A percentile compares a stretch with the other conserved stretches of the same genome.
Conservation (phyloP, 2,329 filamentous ascomycete genomes). For the Mycosphaerella sp. region DNA sequence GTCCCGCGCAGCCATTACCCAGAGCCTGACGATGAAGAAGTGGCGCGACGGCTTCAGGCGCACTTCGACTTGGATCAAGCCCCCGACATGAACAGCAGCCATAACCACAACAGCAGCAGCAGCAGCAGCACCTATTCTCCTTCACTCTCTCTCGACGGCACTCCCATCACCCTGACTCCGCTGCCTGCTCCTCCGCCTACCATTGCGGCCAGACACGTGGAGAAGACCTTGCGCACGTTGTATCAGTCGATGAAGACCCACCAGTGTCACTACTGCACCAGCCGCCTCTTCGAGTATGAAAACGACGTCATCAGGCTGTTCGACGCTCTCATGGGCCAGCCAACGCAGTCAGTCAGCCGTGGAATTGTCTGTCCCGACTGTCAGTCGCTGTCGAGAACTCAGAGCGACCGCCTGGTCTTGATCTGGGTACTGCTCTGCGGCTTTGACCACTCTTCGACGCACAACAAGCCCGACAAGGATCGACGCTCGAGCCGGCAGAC, state of each 20-base stretch:
- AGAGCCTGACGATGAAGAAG: conserved; percentile 4
- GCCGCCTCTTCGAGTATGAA: neutral
- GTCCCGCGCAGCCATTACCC: neutral
- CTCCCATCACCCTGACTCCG: too few species aligned
- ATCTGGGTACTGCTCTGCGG: conserved; percentile 37
- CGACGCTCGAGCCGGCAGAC: neutral
- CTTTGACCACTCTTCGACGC: conserved; percentile 28
- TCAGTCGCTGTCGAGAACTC: neutral
- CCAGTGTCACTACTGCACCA: neutral
- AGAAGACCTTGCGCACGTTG: neutral
- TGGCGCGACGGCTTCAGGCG: neutral
- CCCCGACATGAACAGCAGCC: neutral
- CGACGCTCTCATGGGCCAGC: neutral
- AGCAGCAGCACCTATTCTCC: neutral
- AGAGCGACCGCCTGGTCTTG: conserved; percentile 25
- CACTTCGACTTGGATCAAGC: neutral
- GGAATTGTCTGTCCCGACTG: conserved; percentile 1
- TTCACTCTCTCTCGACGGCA: neutral
- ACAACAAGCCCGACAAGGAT: conserved; percentile 16
- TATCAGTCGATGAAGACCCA: neutral
- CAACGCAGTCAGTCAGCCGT: neutral
- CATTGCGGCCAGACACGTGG: neutral
- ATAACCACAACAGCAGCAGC: too few species aligned
- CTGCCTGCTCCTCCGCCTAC: too few species aligned
- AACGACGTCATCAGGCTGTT: neutral